Evolutionary conservation across 164 flowering plant genomes (phyloP).

Genomic region (Piper longum): DNA sequence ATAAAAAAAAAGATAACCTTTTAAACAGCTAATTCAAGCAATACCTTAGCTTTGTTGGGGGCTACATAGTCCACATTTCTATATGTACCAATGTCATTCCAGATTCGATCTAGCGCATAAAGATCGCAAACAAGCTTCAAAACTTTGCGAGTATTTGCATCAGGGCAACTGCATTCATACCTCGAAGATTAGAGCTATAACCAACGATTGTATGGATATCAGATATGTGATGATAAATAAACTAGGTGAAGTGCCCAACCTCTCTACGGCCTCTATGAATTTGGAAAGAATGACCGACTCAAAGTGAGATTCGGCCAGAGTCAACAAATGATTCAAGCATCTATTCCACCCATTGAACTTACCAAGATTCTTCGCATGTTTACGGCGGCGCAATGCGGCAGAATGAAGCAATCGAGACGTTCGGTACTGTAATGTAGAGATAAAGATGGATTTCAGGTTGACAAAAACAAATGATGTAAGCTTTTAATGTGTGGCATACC

Average conservation of each 20-base stretch:
- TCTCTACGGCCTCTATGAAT: slow-evolving; percentile 75
- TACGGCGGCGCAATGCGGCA: slow-evolving; percentile 58
- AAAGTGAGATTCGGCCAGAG: slow-evolving; percentile 91
- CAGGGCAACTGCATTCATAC: slow-evolving; percentile 57
- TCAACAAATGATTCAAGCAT: slow-evolving; percentile 89
- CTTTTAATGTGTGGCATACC: slow-evolving; percentile 18
- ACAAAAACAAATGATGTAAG: not conserved
- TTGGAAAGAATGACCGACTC: slow-evolving; percentile 84
- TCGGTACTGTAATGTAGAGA: slow-evolving; percentile 47
- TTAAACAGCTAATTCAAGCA: not conserved
- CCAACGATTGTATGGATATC: not conserved
- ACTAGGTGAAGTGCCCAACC: slow-evolving; percentile 19
- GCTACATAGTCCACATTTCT: slow-evolving; percentile 94
- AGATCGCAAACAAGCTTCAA: slow-evolving; percentile 87
- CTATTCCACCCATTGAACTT: slow-evolving; percentile 97
- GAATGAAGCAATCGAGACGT: slow-evolving; percentile 90
- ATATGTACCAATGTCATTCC: slow-evolving; percentile 96
- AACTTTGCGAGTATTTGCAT: slow-evolving; percentile 42
- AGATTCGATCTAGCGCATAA: slow-evolving; percentile 85
- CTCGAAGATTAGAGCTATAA: not conserved
- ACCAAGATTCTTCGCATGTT: slow-evolving; percentile 81
- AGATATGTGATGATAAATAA: no score
- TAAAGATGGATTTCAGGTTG: no score
- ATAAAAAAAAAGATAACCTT: not conserved
- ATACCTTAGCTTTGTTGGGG: slow-evolving; percentile 97